Evolutionary conservation across 208 protist species (phyloP), one percentile per base, ranked within the genome.

Genomic region (Novymonas esmeraldas): DNA sequence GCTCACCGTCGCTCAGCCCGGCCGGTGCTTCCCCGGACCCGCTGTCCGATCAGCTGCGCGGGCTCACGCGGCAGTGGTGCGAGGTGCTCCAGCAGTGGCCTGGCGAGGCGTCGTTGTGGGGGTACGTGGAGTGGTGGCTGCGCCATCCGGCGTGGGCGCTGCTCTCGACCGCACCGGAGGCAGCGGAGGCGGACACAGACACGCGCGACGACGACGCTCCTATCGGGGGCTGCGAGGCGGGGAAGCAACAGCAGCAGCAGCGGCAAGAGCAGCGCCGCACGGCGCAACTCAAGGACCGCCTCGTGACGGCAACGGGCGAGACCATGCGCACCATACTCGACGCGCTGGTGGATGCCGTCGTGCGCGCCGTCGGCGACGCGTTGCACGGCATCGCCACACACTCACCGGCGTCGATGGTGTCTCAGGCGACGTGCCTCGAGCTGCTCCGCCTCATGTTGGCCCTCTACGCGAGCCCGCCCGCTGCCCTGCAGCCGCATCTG

Each of bases 91-190:
- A 33, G 14, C 39, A 24, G 33, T 89, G 79, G 78, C 79, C 83
- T 28, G 18, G 64, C 4, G 79, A 79, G 39, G 60, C 79, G 36
- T 48, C 61, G 7, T 49, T 57, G 24, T 62, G 73, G 6, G 83
- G 83, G 9, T 85, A 85, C 50, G 54, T 81, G 39, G 76, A 85
- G 70, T 85, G 83, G 83, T 89, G 83, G 83, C 42, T 89, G 70
- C 73, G 72, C 3, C 75, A 85, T 51, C 45, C 42, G 7, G 36
- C 61, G 1, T 76, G 61, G 62, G 16, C 33, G 6, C 49, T 44
- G 6, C 24, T 64, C 33, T 14, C 28, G 9, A 29, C 26, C 36
- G 36, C 36, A 7, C 31, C 24, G 26, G 39, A n/a, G 24, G 39
- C 56, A 18, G 26, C 24, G 14, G 16, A 20, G 24, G 6, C 39